These are phyloP conservation scores for Strobilomyces echinocephalus DNA, from an alignment of 768 basidiomycete genomes.

Conservation along the genomic window DNA sequence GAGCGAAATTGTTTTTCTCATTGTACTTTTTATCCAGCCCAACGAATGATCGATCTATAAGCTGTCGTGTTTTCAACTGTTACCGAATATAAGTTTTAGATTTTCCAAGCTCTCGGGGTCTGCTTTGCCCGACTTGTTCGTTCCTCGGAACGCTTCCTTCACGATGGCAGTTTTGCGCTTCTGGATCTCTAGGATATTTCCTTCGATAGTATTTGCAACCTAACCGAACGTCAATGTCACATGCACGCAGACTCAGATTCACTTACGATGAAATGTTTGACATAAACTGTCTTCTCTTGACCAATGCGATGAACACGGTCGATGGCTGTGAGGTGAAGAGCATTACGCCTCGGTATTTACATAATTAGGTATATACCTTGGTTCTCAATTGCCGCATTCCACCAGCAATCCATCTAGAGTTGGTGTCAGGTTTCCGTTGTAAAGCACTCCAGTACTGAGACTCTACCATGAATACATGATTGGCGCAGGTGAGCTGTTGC, in stretches of 20 bases:
- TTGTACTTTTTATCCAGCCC: too few relatives aligned
- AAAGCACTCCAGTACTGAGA: not conserved
- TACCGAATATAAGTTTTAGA: slow-evolving; percentile 43
- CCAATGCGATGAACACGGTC: slow-evolving; percentile 85
- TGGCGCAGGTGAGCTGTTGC: slow-evolving; percentile 65
- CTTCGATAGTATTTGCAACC: slow-evolving; percentile 74
- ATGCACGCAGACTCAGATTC: not conserved
- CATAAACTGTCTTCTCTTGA: slow-evolving; percentile 76
- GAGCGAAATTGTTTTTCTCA: too few relatives aligned
- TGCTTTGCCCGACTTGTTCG: slow-evolving; percentile 36
- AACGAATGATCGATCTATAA: too few relatives aligned
- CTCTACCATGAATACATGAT: slow-evolving; percentile 80
- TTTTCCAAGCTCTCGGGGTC: slow-evolving; percentile 78
- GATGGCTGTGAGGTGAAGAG: slow-evolving; percentile 49
- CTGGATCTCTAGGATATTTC: slow-evolving; percentile 76
- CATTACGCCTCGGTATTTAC: slow-evolving; percentile 3
- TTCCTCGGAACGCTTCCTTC: slow-evolving; percentile 75
- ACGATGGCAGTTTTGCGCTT: slow-evolving; percentile 84
- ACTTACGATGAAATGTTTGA: slow-evolving; percentile 79
- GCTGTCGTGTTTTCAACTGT: not conserved
- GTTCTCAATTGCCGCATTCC: slow-evolving; percentile 80
- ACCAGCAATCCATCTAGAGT: slow-evolving; percentile 86
- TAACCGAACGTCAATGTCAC: slow-evolving; percentile 23
- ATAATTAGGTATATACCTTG: slow-evolving; percentile 49
- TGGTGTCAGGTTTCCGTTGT: slow-evolving; percentile 1